A percentile compares a stretch with the other conserved stretches of the same genome.
Conservation (phyloP, 331 rosid genomes). For the Malus hybrid region DNA sequence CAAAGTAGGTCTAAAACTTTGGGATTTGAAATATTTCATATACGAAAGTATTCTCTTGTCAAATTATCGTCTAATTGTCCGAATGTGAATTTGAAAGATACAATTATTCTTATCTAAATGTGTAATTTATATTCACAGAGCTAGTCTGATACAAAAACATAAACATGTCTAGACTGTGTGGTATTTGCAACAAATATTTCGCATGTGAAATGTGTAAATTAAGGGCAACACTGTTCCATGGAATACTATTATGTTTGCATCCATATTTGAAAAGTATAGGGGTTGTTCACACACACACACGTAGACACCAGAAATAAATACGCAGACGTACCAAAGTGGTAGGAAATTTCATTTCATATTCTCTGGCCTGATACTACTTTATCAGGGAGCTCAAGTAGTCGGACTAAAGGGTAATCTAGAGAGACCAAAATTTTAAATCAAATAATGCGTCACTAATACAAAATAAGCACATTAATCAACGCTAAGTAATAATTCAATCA, state of each 20-base stretch:
- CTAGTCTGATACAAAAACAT: no score
- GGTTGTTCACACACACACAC: slow-evolving; percentile 1
- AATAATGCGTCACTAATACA: no score
- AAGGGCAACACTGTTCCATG: background rate
- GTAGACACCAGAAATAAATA: background rate
- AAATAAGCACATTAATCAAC: no score
- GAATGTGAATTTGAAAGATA: background rate
- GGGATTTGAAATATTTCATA: background rate
- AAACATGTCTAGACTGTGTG: no score
- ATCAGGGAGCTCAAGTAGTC: background rate
- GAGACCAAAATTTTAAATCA: no score
- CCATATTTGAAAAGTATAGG: slow-evolving; percentile 5
- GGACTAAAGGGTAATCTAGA: background rate
- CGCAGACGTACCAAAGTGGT: background rate
- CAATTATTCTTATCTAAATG: background rate
- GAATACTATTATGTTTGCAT: background rate
- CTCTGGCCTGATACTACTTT: background rate
- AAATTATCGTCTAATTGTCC: no score
- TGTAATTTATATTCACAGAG: background rate
- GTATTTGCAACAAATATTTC: no score
- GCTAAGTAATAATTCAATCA: no score
- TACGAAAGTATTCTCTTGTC: background rate
- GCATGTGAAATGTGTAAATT: no score
- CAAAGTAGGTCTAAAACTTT: background rate
- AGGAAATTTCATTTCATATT: no score